A percentile compares a stretch with the other conserved stretches of the same genome.
Evolutionary conservation across 139 green algal genomes (phyloP).

Genomic region (Auxenochlorella pyrenoidosa): DNA sequence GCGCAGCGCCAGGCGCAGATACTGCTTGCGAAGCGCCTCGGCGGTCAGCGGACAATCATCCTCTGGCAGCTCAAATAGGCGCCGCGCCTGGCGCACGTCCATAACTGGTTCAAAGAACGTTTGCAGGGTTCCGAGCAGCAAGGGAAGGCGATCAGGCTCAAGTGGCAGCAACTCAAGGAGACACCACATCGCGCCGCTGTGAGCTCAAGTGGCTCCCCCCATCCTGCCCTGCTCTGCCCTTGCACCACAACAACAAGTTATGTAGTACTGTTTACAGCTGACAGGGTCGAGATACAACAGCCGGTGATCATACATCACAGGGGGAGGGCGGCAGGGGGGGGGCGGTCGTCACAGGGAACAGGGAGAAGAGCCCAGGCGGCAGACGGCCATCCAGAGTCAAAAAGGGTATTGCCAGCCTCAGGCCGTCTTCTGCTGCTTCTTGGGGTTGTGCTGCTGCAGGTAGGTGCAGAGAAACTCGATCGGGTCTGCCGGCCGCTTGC

Average conservation of each 20-base stretch:
- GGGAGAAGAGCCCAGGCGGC: too few relatives aligned
- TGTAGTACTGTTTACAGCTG: neutral
- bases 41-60: neutral
- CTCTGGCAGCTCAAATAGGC: neutral
- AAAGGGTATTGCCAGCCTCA: neutral
- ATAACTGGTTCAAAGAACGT: neutral
- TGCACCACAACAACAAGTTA: too few relatives aligned
- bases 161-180: too few relatives aligned
- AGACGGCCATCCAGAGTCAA: neutral
- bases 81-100: neutral
- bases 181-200: too few relatives aligned
- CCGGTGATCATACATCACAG: neutral
- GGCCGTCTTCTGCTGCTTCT: conserved; percentile 14
- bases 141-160: too few relatives aligned
- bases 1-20: conserved; percentile 53
- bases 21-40: conserved; percentile 41
- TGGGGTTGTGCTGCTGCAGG: conserved; percentile 33
- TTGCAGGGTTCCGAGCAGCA: neutral
- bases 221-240: neutral
- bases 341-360: too few relatives aligned
- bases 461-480: conserved; percentile 26
- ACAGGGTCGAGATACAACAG: neutral
- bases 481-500: conserved; percentile 26
- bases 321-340: neutral
- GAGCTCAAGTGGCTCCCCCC: neutral